Evolutionary conservation across 345 rosid genomes (phyloP), one percentile per base, ranked within the genome.

Genomic region (Xanthoceras sorbifolium): DNA sequence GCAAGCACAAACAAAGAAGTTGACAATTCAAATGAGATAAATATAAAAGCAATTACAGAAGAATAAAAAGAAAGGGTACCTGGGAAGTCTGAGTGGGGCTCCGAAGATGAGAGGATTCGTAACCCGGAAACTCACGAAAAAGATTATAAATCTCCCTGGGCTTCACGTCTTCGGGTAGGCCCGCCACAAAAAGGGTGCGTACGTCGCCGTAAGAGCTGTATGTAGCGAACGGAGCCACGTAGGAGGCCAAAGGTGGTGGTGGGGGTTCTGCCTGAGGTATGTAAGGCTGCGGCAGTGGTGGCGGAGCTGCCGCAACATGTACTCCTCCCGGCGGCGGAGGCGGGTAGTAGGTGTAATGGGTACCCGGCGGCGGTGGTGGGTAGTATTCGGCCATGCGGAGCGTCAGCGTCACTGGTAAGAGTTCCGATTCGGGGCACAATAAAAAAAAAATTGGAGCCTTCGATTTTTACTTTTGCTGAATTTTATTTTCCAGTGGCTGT

Each of bases 181-280:
- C 97, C 0, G 99, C 98, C 9, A 92, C 82, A 84, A 93, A 95
- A n/a, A 93, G 92, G 20, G 97, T 92, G 18, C 98, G 91, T 67
- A 95, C 89, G 75, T 85, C 87, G 73, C 88, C 90, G 48, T 86
- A 76, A 61, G 78, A 40, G 3, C 78, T 78, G 44, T 76, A 71
- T 1, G 87, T 55, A 4, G 71, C 59, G 54, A 74, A 80, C 5
- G 87, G 69, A 64, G 85, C 77, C 4, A 67, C 76, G 79, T 90
- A 86, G 32, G 86, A 68, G 5, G 95, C 76, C 29, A 83, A 76
- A 34, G 77, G 77, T 14, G 82, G n/a, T n/a, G n/a, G n/a, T n/a
- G n/a, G n/a, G n/a, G n/a, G 73, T 4, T 42, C 78, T 23, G 62
- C 82, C 25, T 72, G 84, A 26, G 85, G 85, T 14, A 80, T 32